Conservation (phyloP, 371 early-diverging fungal species). For the Actinomucor elegans region DNA sequence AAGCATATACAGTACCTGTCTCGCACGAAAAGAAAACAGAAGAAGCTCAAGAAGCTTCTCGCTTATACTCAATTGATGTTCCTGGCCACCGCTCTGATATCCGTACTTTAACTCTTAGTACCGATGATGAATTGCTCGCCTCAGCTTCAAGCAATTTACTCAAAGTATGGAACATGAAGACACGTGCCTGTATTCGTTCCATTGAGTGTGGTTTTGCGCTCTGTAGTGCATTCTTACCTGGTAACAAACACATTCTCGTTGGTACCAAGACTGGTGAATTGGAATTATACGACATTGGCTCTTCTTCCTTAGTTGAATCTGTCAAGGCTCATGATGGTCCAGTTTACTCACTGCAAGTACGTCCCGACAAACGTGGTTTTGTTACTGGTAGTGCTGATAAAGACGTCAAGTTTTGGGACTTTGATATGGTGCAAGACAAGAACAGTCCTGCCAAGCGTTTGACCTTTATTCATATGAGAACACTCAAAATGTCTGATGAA, state of each 20-base stretch:
- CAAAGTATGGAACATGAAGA: conserved; percentile 89
- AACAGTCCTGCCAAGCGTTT: conserved; percentile 50
- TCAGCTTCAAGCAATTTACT: conserved; percentile 79
- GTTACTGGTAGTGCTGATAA: conserved; percentile 94
- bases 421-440: conserved; percentile 57
- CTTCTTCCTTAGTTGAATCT: conserved; percentile 76
- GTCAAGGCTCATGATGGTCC: conserved; percentile 90
- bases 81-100: conserved; percentile 92
- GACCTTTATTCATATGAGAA: conserved; percentile 83
- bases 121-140: conserved; percentile 83
- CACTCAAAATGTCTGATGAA: conserved; percentile 92
- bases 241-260: conserved; percentile 82
- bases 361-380: conserved; percentile 87
- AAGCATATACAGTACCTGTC: conserved; percentile 63
- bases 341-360: conserved; percentile 83
- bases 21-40: conserved; percentile 50
- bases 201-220: conserved; percentile 86
- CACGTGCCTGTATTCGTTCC: conserved; percentile 80
- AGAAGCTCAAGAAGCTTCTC: conserved; percentile 49
- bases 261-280: conserved; percentile 91
- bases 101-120: conserved; percentile 81
- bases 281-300: conserved; percentile 85
- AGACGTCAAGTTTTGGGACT: conserved; percentile 96
- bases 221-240: conserved; percentile 89
- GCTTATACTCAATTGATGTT: conserved; percentile 70